Base-by-base conservation (phyloP, 352 stramenopile species). In the Pythium periplocum region DNA sequence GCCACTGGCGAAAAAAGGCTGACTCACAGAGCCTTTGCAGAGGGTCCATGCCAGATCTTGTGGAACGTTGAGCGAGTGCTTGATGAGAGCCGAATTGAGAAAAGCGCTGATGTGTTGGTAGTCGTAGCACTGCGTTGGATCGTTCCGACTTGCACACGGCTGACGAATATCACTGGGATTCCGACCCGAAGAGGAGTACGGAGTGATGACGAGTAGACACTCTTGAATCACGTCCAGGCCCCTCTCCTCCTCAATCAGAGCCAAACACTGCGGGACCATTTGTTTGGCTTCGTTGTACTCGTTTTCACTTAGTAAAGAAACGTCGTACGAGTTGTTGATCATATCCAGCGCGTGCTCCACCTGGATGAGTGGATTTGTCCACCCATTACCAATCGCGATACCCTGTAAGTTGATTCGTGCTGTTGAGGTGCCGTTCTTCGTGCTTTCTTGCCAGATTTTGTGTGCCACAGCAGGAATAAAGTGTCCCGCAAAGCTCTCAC, bases 151-250 rank as follows among this genome's bases (percentile, higher is more conserved):
- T 7, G 51, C 53, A 51, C 83, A 93, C 6, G 48, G 6, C 43
- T 86, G 37, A 7, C 84, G 79, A 12, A 94, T 78, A 52, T 94
- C 83, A 59, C 92, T 90, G 11, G 66, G 69, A 55, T 93, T 93
- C 37, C 78, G 75, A 43, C 66, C 62, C 2, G 77, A 68, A 11
- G 52, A 53, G 33, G 63, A 68, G 52, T 77, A 83, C 10, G 81
- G 78, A 0, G 40, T 9, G 4, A 80, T 43, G 26, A 89, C 57
- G 9, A 66, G 68, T 17, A 45, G 37, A 42, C 38, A 42, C 12
- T 42, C 12, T 8, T 8, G 7, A 42, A 42, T 42, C 38, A 42
- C 38, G 38, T 42, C 17, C 17, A 26, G 17, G 17, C 17, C 17
- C 17, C 17, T 26, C 17, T 26, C 17, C 17, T 26, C 17, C 17